phyloP scores from a whole-genome alignment of 495 filamentous ascomycete species.

The Gamarada debralockiae region DNA sequence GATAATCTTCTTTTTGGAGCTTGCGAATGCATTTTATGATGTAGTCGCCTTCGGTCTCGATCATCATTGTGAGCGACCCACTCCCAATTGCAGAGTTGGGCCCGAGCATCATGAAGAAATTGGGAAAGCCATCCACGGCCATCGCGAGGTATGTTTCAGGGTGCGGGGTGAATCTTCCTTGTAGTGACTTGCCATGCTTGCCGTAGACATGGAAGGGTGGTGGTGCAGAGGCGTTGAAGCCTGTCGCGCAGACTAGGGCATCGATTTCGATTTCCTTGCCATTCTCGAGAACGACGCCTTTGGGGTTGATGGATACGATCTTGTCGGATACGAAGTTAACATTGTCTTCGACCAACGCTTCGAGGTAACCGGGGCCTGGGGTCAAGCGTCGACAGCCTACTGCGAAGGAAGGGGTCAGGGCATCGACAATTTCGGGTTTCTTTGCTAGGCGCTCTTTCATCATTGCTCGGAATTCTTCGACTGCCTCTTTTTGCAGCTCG shows the following conservation, averaged over 20 bases:
- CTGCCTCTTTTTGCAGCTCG: slow-evolving; percentile 45
- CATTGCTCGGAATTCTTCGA: slow-evolving; percentile 29
- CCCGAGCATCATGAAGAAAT: slow-evolving; percentile 56
- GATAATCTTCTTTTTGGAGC: slow-evolving; percentile 57
- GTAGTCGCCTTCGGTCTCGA: slow-evolving; percentile 55
- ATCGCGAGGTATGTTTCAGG: slow-evolving; percentile 64
- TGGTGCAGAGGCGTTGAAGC: slow-evolving; percentile 55
- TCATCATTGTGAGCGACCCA: slow-evolving; percentile 47
- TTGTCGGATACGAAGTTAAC: slow-evolving; percentile 53
- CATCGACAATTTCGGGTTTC: slow-evolving; percentile 22
- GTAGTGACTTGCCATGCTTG: slow-evolving; percentile 45
- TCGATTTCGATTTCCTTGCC: slow-evolving; percentile 49
- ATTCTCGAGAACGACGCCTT: slow-evolving; percentile 51
- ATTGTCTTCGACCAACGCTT: slow-evolving; percentile 61
- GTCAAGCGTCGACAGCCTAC: slow-evolving; percentile 69
- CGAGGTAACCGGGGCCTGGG: slow-evolving; percentile 68
- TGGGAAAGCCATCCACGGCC: slow-evolving; percentile 61
- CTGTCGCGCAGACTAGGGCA: slow-evolving; percentile 65
- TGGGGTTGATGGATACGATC: slow-evolving; percentile 55
- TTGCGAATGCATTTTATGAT: slow-evolving; percentile 63
- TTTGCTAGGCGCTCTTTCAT: slow-evolving; percentile 20
- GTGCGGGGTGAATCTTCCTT: slow-evolving; percentile 50
- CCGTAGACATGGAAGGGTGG: slow-evolving; percentile 56
- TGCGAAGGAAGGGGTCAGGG: slow-evolving; percentile 51
- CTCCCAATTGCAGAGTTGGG: slow-evolving; percentile 50